Evolutionary conservation across 2,329 filamentous ascomycete species (phyloP).

Genomic region (Macrophomina tecta): DNA sequence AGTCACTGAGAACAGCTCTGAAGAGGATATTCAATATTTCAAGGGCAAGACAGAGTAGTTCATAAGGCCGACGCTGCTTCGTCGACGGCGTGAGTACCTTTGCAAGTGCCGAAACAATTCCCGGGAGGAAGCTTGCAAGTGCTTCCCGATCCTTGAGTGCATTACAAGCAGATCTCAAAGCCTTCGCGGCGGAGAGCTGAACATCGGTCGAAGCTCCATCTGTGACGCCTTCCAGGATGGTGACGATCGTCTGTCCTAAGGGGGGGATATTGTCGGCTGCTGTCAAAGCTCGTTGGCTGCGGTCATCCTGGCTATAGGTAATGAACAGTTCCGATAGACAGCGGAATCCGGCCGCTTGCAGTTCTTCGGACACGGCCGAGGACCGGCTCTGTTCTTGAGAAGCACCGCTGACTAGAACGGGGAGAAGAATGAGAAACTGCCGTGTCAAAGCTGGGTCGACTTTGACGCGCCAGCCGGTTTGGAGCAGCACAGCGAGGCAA

Average conservation of each 20-base stretch:
- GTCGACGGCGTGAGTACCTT: slow-evolving; percentile 74
- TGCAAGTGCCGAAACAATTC: slow-evolving; percentile 81
- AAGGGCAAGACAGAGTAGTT: slow-evolving; percentile 69
- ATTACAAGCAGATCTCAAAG: slow-evolving; percentile 66
- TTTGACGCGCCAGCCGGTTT: slow-evolving; percentile 76
- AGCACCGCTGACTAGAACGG: slow-evolving; percentile 77
- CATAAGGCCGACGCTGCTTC: slow-evolving; percentile 64
- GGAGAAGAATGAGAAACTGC: slow-evolving; percentile 84
- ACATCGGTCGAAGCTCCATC: slow-evolving; percentile 70
- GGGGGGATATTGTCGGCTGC: slow-evolving; percentile 71
- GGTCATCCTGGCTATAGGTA: slow-evolving; percentile 58
- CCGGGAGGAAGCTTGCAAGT: slow-evolving; percentile 84
- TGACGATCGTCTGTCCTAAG: slow-evolving; percentile 80
- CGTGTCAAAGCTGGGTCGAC: slow-evolving; percentile 76
- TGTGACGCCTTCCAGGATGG: slow-evolving; percentile 75
- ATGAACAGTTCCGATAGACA: slow-evolving; percentile 72
- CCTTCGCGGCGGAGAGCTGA: slow-evolving; percentile 71
- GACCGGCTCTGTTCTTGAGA: slow-evolving; percentile 61
- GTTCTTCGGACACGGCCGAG: slow-evolving; percentile 70
- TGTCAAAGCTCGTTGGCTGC: slow-evolving; percentile 58
- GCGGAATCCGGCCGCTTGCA: slow-evolving; percentile 71
- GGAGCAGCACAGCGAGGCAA: slow-evolving; percentile 75
- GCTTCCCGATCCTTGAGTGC: slow-evolving; percentile 75
- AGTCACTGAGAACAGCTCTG: slow-evolving; percentile 54
- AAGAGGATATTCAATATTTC: slow-evolving; percentile 60